Percentiles rank a stretch among this genome's conserved stretches.
Conservation (phyloP, 371 early-diverging fungal species). For the Circinella umbellata region DNA sequence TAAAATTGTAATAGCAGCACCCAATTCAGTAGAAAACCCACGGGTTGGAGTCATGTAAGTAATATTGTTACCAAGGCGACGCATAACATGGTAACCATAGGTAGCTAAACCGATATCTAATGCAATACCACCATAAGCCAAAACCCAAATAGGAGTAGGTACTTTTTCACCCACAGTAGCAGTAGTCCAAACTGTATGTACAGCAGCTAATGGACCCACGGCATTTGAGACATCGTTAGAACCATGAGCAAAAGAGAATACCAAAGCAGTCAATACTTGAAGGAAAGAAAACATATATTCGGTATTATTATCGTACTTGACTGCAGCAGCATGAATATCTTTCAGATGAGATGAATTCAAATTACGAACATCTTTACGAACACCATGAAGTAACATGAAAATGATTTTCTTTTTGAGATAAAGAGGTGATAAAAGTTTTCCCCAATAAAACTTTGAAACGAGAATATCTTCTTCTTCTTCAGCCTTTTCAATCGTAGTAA, state of each 20-base stretch:
- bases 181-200: conserved; percentile 74
- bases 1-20: conserved; percentile 84
- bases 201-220: conserved; percentile 75
- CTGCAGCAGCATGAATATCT: conserved; percentile 65
- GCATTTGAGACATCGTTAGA: conserved; percentile 93
- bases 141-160: conserved; percentile 76
- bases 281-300: conserved; percentile 86
- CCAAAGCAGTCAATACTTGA: conserved; percentile 85
- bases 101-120: conserved; percentile 83
- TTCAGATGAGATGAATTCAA: conserved; percentile 51
- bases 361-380: conserved; percentile 66
- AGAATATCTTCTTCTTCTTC: conserved; percentile 1
- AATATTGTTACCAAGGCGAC: conserved; percentile 83
- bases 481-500: conserved; percentile 1
- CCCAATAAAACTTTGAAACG: neutral
- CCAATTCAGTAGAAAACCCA: conserved; percentile 86
- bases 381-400: conserved; percentile 40
- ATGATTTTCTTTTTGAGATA: conserved; percentile 23
- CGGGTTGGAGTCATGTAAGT: conserved; percentile 86
- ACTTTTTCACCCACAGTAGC: conserved; percentile 62
- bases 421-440: neutral
- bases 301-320: conserved; percentile 76
- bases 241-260: conserved; percentile 90
- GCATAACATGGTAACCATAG: conserved; percentile 77
- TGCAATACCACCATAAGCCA: conserved; percentile 79